phyloP scores from a whole-genome alignment of 2,329 filamentous ascomycete species.

The Tolypocladium paradoxum region DNA sequence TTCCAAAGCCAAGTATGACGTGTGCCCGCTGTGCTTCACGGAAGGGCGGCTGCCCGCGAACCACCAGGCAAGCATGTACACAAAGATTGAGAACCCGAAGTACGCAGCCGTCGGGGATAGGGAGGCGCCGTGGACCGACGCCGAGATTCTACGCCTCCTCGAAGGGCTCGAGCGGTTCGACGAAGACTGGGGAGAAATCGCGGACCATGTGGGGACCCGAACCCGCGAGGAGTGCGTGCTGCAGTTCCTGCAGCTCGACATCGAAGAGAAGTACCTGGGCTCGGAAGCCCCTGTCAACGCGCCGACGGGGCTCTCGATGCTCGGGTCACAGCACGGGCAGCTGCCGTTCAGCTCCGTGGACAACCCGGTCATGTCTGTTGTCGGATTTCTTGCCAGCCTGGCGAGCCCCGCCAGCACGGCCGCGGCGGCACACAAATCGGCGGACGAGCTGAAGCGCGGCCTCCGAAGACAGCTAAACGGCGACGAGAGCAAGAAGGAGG shows the following conservation, averaged over 20 bases:
- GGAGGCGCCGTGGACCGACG: slow-evolving; percentile 83
- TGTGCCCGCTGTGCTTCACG: slow-evolving; percentile 85
- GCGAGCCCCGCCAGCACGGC: slow-evolving; percentile 85
- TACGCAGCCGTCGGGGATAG: slow-evolving; percentile 71
- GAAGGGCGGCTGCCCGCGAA: slow-evolving; percentile 75
- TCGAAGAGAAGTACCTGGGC: slow-evolving; percentile 94
- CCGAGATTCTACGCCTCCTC: slow-evolving; percentile 77
- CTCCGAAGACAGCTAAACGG: slow-evolving; percentile 69
- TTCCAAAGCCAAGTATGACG: slow-evolving; percentile 65
- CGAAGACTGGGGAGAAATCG: slow-evolving; percentile 89
- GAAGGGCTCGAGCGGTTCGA: slow-evolving; percentile 90
- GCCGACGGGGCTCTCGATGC: slow-evolving; percentile 49
- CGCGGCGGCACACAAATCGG: slow-evolving; percentile 78
- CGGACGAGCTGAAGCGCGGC: slow-evolving; percentile 73
- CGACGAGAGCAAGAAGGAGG: slow-evolving; percentile 23
- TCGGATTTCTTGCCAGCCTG: slow-evolving; percentile 85
- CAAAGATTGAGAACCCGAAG: slow-evolving; percentile 78
- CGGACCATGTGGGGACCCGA: slow-evolving; percentile 82
- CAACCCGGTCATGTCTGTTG: slow-evolving; percentile 93
- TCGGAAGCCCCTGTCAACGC: slow-evolving; percentile 47
- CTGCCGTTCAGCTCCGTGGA: slow-evolving; percentile 87
- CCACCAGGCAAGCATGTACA: slow-evolving; percentile 70
- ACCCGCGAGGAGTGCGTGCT: slow-evolving; percentile 93
- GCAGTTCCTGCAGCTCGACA: slow-evolving; percentile 91
- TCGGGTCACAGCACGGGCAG: slow-evolving; percentile 65